These are phyloP conservation scores for Ceratocystiopsis brevicomis DNA, from an alignment of 2,329 filamentous ascomycete species.

Conservation along the genomic window DNA sequence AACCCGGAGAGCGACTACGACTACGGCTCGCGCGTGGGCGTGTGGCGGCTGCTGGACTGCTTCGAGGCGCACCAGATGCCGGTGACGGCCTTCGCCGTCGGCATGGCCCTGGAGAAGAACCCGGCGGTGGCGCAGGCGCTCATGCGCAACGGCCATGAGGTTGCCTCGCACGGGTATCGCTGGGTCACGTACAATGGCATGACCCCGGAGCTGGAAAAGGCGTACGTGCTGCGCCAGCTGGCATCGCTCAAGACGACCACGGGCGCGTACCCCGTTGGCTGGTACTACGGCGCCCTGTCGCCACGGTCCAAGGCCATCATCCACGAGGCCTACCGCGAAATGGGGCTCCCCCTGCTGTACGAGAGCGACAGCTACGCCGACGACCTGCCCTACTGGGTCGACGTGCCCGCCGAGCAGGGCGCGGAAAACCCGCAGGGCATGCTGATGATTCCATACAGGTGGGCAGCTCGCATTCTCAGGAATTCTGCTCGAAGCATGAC, in stretches of 20 bases:
- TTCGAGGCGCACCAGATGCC: slow-evolving; percentile 4
- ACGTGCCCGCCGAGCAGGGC: slow-evolving; percentile 8
- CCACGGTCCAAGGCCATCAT: slow-evolving; percentile 6
- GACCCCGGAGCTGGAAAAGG: slow-evolving; percentile 5
- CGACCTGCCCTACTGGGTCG: slow-evolving; percentile 10
- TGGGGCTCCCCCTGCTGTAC: slow-evolving; percentile 5
- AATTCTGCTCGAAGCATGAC: too few relatives aligned
- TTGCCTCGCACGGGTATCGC: slow-evolving; percentile 6
- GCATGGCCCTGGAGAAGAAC: slow-evolving; percentile 7
- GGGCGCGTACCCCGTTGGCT: slow-evolving; percentile 7
- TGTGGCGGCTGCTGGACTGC: slow-evolving; percentile 7
- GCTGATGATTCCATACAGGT: slow-evolving; percentile 9
- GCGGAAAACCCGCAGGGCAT: slow-evolving; percentile 3
- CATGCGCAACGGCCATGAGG: slow-evolving; percentile 6
- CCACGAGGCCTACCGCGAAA: slow-evolving; percentile 6
- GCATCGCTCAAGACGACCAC: slow-evolving; percentile 5
- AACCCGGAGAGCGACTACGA: slow-evolving; percentile 9
- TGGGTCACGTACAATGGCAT: slow-evolving; percentile 6
- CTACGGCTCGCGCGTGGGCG: slow-evolving; percentile 7
- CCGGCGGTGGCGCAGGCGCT: slow-evolving; percentile 6
- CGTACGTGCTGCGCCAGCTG: slow-evolving; percentile 4
- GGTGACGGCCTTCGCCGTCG: slow-evolving; percentile 6
- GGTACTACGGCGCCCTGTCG: slow-evolving; percentile 9
- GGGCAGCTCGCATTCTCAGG: neutral
- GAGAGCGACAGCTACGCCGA: slow-evolving; percentile 8